Percentiles rank a stretch among this genome's conserved stretches.
phyloP scores from a whole-genome alignment of 2,329 filamentous ascomycete species.

The Exophiala oligosperma region DNA sequence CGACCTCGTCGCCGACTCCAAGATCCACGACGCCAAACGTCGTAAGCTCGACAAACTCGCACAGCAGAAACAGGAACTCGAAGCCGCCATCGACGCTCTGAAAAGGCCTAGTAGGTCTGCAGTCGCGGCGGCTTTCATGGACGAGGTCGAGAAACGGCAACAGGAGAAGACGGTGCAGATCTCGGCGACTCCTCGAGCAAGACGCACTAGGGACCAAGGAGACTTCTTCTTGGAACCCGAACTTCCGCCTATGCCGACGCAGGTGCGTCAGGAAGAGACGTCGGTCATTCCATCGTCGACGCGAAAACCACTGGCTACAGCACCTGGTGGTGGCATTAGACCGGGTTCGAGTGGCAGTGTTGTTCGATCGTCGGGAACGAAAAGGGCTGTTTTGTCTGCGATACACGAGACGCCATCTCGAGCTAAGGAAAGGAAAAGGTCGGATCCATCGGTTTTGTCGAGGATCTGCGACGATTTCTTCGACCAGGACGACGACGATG shows the following conservation, averaged over 20 bases:
- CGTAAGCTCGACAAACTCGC: conserved; percentile 46
- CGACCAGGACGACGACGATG: no score
- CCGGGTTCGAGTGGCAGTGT: conserved; percentile 11
- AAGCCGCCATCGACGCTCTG: conserved; percentile 48
- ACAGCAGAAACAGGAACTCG: conserved; percentile 50
- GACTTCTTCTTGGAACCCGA: conserved; percentile 16
- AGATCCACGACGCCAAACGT: conserved; percentile 46
- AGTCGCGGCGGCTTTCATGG: conserved; percentile 46
- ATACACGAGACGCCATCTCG: conserved; percentile 44
- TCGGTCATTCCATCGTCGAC: conserved; percentile 32
- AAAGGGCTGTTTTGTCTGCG: conserved; percentile 29
- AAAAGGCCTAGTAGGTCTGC: conserved; percentile 50
- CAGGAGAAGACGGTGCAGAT: conserved; percentile 47
- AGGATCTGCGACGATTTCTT: neutral
- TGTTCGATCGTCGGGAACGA: conserved; percentile 21
- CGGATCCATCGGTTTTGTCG: conserved; percentile 21
- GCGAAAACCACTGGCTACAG: conserved; percentile 26
- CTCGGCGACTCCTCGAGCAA: conserved; percentile 48
- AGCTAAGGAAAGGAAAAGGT: conserved; percentile 31
- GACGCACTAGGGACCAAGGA: conserved; percentile 35
- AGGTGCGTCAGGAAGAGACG: conserved; percentile 7
- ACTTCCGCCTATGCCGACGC: conserved; percentile 16
- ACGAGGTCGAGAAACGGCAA: conserved; percentile 42
- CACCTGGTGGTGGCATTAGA: conserved; percentile 10
- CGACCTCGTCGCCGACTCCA: conserved; percentile 47